Evolutionary conservation across 1,139 yeast genomes (phyloP), one percentile per base, ranked within the genome.

Genomic region (Saccharomyces pastorianus): DNA sequence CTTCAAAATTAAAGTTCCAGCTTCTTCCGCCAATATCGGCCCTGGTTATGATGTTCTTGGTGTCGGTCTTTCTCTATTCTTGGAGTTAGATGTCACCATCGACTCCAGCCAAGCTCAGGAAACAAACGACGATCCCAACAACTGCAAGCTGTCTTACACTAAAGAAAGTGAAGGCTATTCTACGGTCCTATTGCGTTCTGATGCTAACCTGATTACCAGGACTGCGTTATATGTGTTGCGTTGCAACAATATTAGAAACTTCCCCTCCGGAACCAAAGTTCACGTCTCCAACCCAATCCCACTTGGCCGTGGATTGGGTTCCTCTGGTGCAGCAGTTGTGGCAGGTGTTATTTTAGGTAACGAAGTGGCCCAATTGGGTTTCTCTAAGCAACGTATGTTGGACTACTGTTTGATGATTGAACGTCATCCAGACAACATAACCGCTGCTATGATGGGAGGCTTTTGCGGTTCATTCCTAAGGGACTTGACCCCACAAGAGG

Each of bases 391-490:
- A 62, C 78, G 99, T 63, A 79, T 93, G 83, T 77, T 93, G 66
- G 99, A 93, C 72, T 93, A 88, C 75, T 89, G 97, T 70, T 78
- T 93, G 62, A 88, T 93, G 91, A 91, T 93, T 64, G 99, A 93
- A 74, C 83, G 98, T 68, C 99, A 93, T 66, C 99, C 99, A 34
- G 99, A 93, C 72, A 93, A 93, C 71, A 91, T 93, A 66, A 91
- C 97, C 25, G 99, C 99, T 38, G 96, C 99, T 48, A 89, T 93
- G 96, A 85, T 91, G 82, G 99, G 99, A 56, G 98, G 99, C 4
- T 93, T 93, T 71, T 96, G 91, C 44, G 99, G 99, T 41, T 88
- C 96, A 1, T 93, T 88, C 71, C 78, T 93, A 67, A 82, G 95
- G 64, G 96, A 88, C 60, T 75, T 93, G 58, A 75, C 82, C 34